These are phyloP conservation scores for Lophium mytilinum DNA, from an alignment of 495 filamentous ascomycete genomes.

Conservation along the genomic window DNA sequence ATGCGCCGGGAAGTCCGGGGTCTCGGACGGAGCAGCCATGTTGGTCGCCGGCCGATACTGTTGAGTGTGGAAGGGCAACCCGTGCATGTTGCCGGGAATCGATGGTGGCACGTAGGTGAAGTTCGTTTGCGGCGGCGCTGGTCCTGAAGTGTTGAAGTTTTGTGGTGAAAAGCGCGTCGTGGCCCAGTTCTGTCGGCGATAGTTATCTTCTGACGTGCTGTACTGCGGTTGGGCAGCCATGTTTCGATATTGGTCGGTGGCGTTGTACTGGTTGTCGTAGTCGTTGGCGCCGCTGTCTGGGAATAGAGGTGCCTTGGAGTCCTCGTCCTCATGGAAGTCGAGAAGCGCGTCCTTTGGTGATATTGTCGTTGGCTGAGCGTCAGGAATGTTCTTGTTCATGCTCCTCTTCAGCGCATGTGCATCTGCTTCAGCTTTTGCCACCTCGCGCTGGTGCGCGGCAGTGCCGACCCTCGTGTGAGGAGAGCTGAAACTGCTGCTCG, in stretches of 20 bases:
- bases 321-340: conserved; percentile 73
- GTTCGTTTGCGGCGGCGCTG: conserved; percentile 18
- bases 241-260: conserved; percentile 27
- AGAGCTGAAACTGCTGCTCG: conserved; percentile 36
- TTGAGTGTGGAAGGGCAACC: conserved; percentile 10
- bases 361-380: conserved; percentile 70
- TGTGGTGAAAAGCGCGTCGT: conserved; percentile 35
- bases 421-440: conserved; percentile 52
- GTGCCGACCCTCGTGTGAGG: conserved; percentile 43
- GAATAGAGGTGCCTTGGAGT: conserved; percentile 60
- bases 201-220: conserved; percentile 32
- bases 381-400: conserved; percentile 36
- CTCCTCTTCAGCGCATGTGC: conserved; percentile 38
- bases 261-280: conserved; percentile 36
- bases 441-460: conserved; percentile 51
- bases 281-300: conserved; percentile 41
- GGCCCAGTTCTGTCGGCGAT: conserved; percentile 27
- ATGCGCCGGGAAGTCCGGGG: conserved; percentile 53
- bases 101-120: conserved; percentile 39
- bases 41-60: conserved; percentile 19
- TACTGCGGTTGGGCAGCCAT: conserved; percentile 26
- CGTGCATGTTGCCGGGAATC: conserved; percentile 29
- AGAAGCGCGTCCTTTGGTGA: conserved; percentile 90
- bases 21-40: conserved; percentile 30
- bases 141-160: conserved; percentile 31